Evolutionary conservation across 352 stramenopile genomes (phyloP), one percentile per base, ranked within the genome.

Genomic region (Detonula confervacea): DNA sequence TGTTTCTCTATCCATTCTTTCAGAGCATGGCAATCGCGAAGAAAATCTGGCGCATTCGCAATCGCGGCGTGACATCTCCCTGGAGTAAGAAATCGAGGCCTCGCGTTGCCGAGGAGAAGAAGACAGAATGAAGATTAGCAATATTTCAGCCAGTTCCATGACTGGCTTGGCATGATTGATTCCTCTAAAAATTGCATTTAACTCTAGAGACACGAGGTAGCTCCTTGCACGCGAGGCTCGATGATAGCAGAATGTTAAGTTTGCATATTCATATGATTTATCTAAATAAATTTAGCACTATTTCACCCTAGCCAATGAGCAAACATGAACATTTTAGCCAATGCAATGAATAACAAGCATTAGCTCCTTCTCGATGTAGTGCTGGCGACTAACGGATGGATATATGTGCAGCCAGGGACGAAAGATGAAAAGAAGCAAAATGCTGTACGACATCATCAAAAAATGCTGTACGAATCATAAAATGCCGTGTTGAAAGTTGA

Each of bases 61-160:
- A 83, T 67, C 47, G 46, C 29, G 59, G 76, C 51, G 44, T 84
- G 25, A 37, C 52, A 46, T 80, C 69, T 42, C 76, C 76, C 0
- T 84, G 76, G 76, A 72, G 57, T 49, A 84, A 84, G 37, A 80
- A 80, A 22, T 77, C 69, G 1, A 80, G 52, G 52, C 56, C 65
- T 69, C 59, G 59, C 22, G 60, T 78, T 77, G 63, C 59, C 1
- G 79, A 87, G 46, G 79, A 86, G 51, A 86, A 86, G 39, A 86
- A 86, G 33, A 77, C 67, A 35, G 35, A 61, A 49, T 29, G 47
- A 29, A 56, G 42, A 49, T 49, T 49, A 20, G n/a, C 42, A 12
- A 18, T 12, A 49, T 49, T 4, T 49, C 39, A 49, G 39, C 16
- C 4, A 18, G 4, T 49, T 12, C 6, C 9, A 49, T 49, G 39